A percentile compares a stretch with the other conserved stretches of the same genome.
Conservation (phyloP, 2,329 filamentous ascomycete species). For the Rhinocladiella mackenziei region DNA sequence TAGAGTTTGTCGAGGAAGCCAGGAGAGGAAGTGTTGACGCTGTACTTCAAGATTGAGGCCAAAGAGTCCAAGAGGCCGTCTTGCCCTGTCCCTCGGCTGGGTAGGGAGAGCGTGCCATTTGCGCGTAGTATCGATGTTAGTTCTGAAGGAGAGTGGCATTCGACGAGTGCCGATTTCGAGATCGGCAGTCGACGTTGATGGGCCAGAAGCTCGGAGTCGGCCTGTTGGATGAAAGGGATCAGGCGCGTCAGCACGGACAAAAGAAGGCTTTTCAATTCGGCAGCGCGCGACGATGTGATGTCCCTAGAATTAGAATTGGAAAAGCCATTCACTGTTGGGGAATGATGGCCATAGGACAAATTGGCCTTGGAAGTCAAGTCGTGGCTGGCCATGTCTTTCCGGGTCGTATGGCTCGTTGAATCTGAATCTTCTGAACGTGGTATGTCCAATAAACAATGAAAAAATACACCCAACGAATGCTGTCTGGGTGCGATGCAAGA, state of each 20-base stretch:
- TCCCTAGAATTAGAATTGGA: background rate
- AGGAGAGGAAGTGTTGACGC: conserved; percentile 98
- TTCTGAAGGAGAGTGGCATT: conserved; percentile 57
- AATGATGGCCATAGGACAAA: background rate
- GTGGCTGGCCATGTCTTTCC: too few relatives aligned
- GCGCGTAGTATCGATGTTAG: conserved; percentile 42
- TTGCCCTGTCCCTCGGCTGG: conserved; percentile 58
- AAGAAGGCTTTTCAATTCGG: conserved; percentile 16
- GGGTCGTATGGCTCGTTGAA: too few relatives aligned
- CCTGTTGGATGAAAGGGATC: conserved; percentile 43
- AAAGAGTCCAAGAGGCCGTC: conserved; percentile 71
- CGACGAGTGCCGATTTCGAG: conserved; percentile 57
- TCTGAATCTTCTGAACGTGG: too few relatives aligned
- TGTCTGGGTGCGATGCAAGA: too few relatives aligned
- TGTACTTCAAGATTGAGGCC: conserved; percentile 70
- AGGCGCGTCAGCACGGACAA: conserved; percentile 42
- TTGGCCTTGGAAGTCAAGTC: background rate
- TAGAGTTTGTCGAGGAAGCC: conserved; percentile 96
- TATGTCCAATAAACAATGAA: too few relatives aligned
- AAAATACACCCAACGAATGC: too few relatives aligned
- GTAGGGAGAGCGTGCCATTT: conserved; percentile 45
- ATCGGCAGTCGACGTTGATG: conserved; percentile 42
- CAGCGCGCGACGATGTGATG: conserved; percentile 14
- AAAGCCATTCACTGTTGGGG: background rate
- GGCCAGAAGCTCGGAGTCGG: conserved; percentile 35